Evolutionary conservation across 2,329 filamentous ascomycete species (phyloP).

Genomic region (Microcyclospora pomicola): DNA sequence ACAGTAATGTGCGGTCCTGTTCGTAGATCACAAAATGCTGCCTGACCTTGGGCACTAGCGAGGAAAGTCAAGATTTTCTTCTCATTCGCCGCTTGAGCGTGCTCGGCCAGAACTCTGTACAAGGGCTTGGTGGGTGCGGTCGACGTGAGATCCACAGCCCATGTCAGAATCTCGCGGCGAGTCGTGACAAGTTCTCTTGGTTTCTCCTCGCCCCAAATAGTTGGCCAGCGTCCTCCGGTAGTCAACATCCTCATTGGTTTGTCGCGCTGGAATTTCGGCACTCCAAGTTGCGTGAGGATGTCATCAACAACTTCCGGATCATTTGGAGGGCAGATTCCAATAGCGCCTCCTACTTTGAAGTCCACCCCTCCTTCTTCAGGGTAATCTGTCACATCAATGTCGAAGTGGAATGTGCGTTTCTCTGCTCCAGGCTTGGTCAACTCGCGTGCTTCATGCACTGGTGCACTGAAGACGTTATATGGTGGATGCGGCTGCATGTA

Average conservation of each 20-base stretch:
- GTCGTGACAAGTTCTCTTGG: constrained; percentile 79
- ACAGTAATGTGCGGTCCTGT: constrained; percentile 76
- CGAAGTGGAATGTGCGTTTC: constrained; percentile 96
- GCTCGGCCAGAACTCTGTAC: constrained; percentile 71
- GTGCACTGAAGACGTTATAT: constrained; percentile 83
- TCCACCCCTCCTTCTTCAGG: constrained; percentile 71
- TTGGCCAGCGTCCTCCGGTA: constrained; percentile 76
- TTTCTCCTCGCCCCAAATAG: constrained; percentile 89
- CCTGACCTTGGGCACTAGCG: constrained; percentile 79
- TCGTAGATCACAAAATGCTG: constrained; percentile 80
- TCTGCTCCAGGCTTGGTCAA: constrained; percentile 78
- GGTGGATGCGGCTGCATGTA: constrained; percentile 94
- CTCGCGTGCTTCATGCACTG: constrained; percentile 69
- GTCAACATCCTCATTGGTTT: constrained; percentile 72
- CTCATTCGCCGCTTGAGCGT: constrained; percentile 67
- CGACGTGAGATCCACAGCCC: constrained; percentile 89
- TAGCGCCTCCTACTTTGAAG: constrained; percentile 92
- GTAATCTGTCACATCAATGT: constrained; percentile 91
- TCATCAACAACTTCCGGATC: constrained; percentile 63
- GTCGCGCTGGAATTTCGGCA: constrained; percentile 72
- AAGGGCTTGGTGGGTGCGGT: constrained; percentile 81
- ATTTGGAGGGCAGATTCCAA: constrained; percentile 86
- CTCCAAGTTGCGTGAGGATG: constrained; percentile 64
- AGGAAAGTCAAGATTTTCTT: constrained; percentile 79
- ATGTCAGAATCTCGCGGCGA: constrained; percentile 79